These are phyloP conservation scores for Aureobasidium sp. DNA, from an alignment of 2,329 filamentous ascomycete genomes.

Conservation along the genomic window DNA sequence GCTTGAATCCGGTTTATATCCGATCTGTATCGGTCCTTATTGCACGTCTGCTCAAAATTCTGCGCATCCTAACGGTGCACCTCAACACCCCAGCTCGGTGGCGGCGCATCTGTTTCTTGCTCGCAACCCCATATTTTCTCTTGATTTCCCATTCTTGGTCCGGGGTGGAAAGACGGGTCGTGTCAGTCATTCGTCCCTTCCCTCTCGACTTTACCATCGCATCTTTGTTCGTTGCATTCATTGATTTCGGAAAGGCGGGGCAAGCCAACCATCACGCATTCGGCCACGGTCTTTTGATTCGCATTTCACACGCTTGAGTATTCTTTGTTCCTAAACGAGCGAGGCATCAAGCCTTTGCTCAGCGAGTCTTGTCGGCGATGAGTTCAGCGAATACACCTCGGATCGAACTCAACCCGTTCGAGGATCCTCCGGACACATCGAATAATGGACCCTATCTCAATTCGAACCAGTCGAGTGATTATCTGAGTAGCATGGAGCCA, in stretches of 20 bases:
- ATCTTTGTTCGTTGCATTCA: conserved; percentile 1
- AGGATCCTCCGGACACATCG: background rate
- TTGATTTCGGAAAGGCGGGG: conserved; percentile 1
- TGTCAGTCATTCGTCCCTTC: background rate
- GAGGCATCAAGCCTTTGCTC: conserved; percentile 8
- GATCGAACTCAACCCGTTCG: conserved; percentile 11
- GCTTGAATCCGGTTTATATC: background rate
- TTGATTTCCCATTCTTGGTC: background rate
- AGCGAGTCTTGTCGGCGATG: background rate
- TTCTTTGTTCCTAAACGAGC: conserved; percentile 11
- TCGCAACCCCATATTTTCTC: conserved; percentile 7
- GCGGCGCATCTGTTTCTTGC: background rate
- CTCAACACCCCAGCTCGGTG: conserved; percentile 7
- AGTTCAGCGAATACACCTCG: conserved; percentile 11
- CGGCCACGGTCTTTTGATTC: background rate
- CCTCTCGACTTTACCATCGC: background rate
- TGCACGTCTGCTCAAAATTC: background rate
- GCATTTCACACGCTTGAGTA: background rate
- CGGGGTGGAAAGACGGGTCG: background rate
- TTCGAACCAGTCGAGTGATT: conserved; percentile 12
- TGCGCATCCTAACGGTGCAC: background rate
- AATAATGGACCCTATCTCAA: background rate
- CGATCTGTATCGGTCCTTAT: conserved; percentile 10
- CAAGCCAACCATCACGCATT: background rate
- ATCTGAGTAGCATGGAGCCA: conserved; percentile 13